Conservation (phyloP, 768 basidiomycete genomes). For the Auricularia sp. region DNA sequence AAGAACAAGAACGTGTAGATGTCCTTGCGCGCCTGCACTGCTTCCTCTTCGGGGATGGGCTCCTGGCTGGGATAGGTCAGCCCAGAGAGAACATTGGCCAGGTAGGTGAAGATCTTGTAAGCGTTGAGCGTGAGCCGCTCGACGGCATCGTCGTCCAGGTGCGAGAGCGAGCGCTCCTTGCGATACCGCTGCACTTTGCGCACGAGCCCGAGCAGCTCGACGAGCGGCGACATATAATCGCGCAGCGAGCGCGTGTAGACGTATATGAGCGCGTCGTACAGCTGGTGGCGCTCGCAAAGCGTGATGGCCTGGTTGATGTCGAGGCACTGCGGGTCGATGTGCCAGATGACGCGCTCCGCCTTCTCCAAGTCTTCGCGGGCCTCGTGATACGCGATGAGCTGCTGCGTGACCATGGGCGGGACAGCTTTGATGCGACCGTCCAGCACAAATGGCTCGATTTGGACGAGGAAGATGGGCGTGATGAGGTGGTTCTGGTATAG, state of each 20-base stretch:
- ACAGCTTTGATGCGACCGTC: slow-evolving; percentile 60
- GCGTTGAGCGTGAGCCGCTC: slow-evolving; percentile 41
- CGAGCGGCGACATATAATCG: slow-evolving; percentile 84
- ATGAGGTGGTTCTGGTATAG: slow-evolving; percentile 80
- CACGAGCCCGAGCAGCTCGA: slow-evolving; percentile 73
- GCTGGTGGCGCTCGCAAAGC: slow-evolving; percentile 70
- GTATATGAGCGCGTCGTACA: slow-evolving; percentile 92
- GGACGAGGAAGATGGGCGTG: slow-evolving; percentile 67
- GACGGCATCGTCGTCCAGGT: slow-evolving; percentile 4
- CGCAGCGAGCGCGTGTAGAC: slow-evolving; percentile 81
- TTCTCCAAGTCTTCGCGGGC: slow-evolving; percentile 58
- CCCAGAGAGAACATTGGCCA: slow-evolving; percentile 72
- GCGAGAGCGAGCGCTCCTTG: slow-evolving; percentile 13
- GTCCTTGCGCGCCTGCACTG: slow-evolving; percentile 54
- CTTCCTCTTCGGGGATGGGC: slow-evolving; percentile 54
- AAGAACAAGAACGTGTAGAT: slow-evolving; percentile 81
- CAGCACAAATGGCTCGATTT: slow-evolving; percentile 76
- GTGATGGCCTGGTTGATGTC: slow-evolving; percentile 89
- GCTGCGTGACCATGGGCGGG: slow-evolving; percentile 83
- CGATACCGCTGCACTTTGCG: slow-evolving; percentile 54
- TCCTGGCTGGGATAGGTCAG: slow-evolving; percentile 80
- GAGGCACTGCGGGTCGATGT: slow-evolving; percentile 81
- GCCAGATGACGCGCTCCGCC: slow-evolving; percentile 89
- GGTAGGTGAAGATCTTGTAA: slow-evolving; percentile 86
- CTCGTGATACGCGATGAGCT: slow-evolving; percentile 69